Evolutionary conservation across 768 basidiomycete genomes (phyloP).

Genomic region (Dendrothele bispora): DNA sequence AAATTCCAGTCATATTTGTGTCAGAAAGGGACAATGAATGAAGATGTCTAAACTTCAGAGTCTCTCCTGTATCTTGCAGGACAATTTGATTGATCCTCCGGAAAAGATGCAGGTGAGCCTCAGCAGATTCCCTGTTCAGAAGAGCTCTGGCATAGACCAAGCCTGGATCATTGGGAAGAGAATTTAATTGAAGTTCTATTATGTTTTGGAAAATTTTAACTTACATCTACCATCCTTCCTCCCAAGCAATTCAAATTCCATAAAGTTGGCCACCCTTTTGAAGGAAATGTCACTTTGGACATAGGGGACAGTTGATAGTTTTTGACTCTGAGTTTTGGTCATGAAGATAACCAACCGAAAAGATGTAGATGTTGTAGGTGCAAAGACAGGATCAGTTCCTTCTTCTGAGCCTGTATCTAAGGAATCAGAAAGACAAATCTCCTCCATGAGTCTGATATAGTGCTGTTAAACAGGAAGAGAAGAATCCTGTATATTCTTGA

Average conservation of each 20-base stretch:
- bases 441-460: too few species aligned
- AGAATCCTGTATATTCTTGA: conserved; percentile 14
- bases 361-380: too few species aligned
- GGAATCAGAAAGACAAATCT: too few species aligned
- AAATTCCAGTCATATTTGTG: background rate
- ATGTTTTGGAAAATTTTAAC: background rate
- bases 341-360: too few species aligned
- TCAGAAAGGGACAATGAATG: background rate
- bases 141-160: background rate
- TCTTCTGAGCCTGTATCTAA: too few species aligned
- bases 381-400: too few species aligned
- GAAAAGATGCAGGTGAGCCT: background rate
- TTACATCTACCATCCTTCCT: background rate
- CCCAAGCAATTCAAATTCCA: conserved; percentile 8
- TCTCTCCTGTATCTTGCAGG: conserved; percentile 2
- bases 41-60: background rate
- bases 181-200: background rate
- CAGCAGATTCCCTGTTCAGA: background rate
- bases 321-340: background rate
- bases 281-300: conserved; percentile 9
- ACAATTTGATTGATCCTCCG: background rate
- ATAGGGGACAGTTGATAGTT: background rate
- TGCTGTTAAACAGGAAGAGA: background rate
- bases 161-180: background rate
- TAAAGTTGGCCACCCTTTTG: background rate